Base-by-base conservation (phyloP, 2,329 filamentous ascomycete genomes). In the Eutypella sp. region DNA sequence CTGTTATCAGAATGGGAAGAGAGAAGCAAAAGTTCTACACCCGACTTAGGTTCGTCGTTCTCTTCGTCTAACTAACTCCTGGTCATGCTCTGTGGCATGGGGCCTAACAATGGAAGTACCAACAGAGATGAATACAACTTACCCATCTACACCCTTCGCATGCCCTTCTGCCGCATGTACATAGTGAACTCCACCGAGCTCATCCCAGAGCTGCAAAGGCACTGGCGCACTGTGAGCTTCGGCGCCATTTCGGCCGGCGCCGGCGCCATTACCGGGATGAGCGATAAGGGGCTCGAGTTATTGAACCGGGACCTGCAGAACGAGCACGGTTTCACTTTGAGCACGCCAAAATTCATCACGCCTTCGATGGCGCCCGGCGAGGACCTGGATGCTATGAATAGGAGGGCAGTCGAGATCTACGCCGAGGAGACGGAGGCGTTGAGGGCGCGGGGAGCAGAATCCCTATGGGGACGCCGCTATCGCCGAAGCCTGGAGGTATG, bases 211-310 rank as follows among this genome's bases (percentile, higher is more conserved):
- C 4, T 60, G 3, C 55, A 61, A 29, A 57, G 53, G 23, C 57
- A 59, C 44, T 62, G 55, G 56, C 56, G 56, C 7, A 47, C 42
- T 6, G 25, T 61, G 44, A 60, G 56, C 46, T 61, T 62, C 22
- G 56, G 56, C 4, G 42, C 56, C 2, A 48, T 61, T 34, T 42
- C 53, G 2, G 58, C 57, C 11, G 53, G 47, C 18, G 52, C 57
- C 3, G 56, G 52, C 13, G 18, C 9, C 6, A 11, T 51, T 7
- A 47, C 60, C 2, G 59, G 60, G 5, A 53, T 59, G 46, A 62
- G 57, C 49, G 57, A 57, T 36, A 40, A 52, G 11, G 53, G 46
- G 4, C 37, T 53, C 9, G 43, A 54, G 7, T 27, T 61, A n/a
- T 51, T 62, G 50, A 54, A 53, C 34, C 22, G 46, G 5, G 43